A percentile compares a stretch with the other conserved stretches of the same genome.
Conservation (phyloP, 139 green algal species). For the Tetraselmis striata region DNA sequence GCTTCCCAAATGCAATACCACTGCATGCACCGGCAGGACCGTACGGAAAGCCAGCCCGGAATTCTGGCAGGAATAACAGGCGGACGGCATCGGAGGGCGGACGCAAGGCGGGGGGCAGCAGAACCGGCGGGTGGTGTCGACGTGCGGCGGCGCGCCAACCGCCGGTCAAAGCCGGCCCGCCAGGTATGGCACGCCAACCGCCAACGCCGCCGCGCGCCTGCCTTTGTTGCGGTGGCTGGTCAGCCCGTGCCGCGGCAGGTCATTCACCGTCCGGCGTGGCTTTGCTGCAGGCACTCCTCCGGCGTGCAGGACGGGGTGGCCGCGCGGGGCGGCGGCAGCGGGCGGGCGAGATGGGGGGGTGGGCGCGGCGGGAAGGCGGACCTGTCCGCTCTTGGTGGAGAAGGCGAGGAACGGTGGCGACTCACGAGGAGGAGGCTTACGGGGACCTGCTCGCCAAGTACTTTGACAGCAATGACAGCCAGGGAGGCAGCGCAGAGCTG, state of each 20-base stretch:
- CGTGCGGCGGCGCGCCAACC: no score
- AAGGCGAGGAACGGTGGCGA: background rate
- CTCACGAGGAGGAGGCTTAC: background rate
- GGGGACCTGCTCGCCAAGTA: background rate
- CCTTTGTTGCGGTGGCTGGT: background rate
- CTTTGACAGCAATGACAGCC: background rate
- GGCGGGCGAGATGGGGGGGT: background rate
- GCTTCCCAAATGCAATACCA: no score
- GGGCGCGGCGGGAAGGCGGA: background rate
- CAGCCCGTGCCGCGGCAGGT: no score
- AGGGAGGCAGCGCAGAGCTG: background rate
- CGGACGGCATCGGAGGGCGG: no score
- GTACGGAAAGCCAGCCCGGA: no score
- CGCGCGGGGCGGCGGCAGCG: no score
- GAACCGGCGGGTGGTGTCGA: no score
- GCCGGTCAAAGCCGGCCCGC: background rate
- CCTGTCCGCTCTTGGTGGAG: background rate
- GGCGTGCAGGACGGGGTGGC: background rate
- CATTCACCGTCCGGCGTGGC: no score
- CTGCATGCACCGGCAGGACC: no score
- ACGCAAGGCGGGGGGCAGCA: no score
- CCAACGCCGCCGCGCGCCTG: no score
- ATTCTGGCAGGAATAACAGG: no score
- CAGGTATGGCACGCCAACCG: background rate
- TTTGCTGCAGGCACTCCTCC: background rate